Evolutionary conservation across 2,329 filamentous ascomycete species (phyloP), one percentile per base, ranked within the genome.

Genomic region (Aspergillus udagawae): DNA sequence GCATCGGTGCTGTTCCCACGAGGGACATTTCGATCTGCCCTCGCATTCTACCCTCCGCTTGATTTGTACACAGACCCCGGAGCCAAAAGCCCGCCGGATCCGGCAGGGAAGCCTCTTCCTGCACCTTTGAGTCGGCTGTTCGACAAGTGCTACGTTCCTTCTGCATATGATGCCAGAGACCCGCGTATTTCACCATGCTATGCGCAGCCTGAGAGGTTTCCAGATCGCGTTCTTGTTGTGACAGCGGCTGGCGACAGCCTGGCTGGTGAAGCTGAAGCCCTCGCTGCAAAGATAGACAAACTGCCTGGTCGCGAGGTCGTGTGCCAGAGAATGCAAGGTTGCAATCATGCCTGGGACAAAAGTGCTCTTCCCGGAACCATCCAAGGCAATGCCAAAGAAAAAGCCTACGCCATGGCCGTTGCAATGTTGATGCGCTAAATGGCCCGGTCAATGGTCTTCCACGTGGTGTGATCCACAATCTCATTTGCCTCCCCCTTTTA

Each of bases 281-380:
- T 74, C 28, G 70, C 68, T 2, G 55, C 54, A n/a, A 66, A 62
- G 47, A 60, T 72, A 20, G 52, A 60, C 32, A 41, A 62, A 25
- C 50, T 59, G 20, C 52, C 58, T 21, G 69, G 60, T 1, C 55
- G 60, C 35, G 54, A 69, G 58, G 68, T 72, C 54, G 60, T 69
- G 49, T 56, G 50, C 28, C 69, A 76, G 60, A 69, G 69, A 44
- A 69, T 75, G 66, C 61, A 70, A 42, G 67, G 65, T 4, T 73
- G 72, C 52, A 64, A 63, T 38, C 76, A 79, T 60, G 75, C 53
- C n/a, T 77, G 70, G 65, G 74, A 78, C 54, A 75, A 77, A 58
- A 61, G 53, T n/a, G 60, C 65, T 6, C 56, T 53, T 49, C 55
- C 64, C 28, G 72, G 67, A 25, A 67, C 67, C 10, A 57, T 65